Evolutionary conservation across 805 yeast genomes (phyloP).

Genomic region (Starmerella apicola): DNA sequence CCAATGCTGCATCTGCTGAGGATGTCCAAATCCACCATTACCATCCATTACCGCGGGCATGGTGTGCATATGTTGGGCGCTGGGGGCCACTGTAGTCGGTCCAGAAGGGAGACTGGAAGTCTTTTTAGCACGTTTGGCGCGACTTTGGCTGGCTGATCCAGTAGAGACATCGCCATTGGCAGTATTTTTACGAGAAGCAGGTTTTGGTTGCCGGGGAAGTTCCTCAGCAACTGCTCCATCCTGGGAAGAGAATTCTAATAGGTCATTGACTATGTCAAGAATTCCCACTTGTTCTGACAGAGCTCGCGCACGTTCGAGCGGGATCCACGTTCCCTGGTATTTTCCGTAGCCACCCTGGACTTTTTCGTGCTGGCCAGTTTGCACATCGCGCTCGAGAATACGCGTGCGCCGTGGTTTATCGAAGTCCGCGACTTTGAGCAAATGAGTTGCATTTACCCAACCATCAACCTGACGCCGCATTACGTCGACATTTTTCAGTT

Average conservation of each 20-base stretch:
- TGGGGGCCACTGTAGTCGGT: conserved; percentile 1
- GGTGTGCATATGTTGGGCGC: conserved; percentile 17
- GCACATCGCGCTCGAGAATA: conserved; percentile 86
- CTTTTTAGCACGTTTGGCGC: conserved; percentile 19
- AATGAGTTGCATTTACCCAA: conserved; percentile 97
- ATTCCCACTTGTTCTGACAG: conserved; percentile 59
- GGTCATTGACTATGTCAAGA: conserved; percentile 44
- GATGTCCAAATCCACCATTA: background rate
- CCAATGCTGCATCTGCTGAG: conserved; percentile 6
- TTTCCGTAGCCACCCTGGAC: conserved; percentile 96
- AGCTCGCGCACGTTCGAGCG: conserved; percentile 57
- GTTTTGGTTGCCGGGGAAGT: conserved; percentile 44
- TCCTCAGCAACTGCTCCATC: conserved; percentile 16
- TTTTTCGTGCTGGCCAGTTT: conserved; percentile 76
- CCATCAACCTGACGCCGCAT: conserved; percentile 87
- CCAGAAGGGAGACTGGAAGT: conserved; percentile 11
- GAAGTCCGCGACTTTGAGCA: conserved; percentile 81
- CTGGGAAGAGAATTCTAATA: conserved; percentile 46
- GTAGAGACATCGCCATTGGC: background rate
- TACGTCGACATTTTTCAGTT: conserved; percentile 56
- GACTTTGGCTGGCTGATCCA: conserved; percentile 1
- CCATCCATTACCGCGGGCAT: conserved; percentile 10
- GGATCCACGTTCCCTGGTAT: conserved; percentile 96
- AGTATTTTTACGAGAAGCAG: conserved; percentile 31
- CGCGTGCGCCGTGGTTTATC: conserved; percentile 91